phyloP scores from a whole-genome alignment of 108 stramenopile species.

The Nitzschia sp. region DNA sequence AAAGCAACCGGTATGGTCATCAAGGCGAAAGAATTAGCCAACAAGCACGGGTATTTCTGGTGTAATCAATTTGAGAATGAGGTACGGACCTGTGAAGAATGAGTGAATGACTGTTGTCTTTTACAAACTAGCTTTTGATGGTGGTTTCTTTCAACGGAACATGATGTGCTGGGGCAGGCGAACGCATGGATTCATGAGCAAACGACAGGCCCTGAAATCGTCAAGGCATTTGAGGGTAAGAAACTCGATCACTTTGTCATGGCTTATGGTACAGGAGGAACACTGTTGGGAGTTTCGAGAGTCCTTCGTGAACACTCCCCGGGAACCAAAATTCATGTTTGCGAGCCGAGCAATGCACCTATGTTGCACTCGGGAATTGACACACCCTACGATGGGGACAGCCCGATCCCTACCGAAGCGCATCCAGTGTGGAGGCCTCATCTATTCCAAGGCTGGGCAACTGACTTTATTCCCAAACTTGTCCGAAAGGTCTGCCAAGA shows the following conservation, averaged over 20 bases:
- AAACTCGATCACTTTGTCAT: constrained; percentile 64
- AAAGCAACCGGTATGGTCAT: constrained; percentile 75
- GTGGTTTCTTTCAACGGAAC: too few relatives aligned
- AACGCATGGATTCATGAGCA: constrained; percentile 74
- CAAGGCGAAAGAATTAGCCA: constrained; percentile 57
- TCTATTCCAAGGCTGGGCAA: constrained; percentile 68
- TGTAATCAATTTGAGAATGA: constrained; percentile 81
- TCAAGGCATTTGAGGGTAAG: constrained; percentile 50
- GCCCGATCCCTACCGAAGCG: constrained; percentile 45
- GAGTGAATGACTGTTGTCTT: too few relatives aligned
- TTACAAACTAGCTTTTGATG: too few relatives aligned
- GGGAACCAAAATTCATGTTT: constrained; percentile 59
- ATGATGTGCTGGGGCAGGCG: too few relatives aligned
- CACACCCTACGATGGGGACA: constrained; percentile 47
- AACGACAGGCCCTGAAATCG: constrained; percentile 77
- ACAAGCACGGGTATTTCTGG: constrained; percentile 68
- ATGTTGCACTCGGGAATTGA: constrained; percentile 60
- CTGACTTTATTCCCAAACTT: constrained; percentile 82
- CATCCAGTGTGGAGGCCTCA: constrained; percentile 57
- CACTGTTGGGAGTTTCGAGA: constrained; percentile 61
- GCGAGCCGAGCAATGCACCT: constrained; percentile 67
- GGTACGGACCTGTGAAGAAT: too few relatives aligned
- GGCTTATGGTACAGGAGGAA: constrained; percentile 74
- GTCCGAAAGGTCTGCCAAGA: constrained; percentile 44
- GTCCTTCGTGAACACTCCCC: constrained; percentile 60